A percentile compares a stretch with the other conserved stretches of the same genome.
Evolutionary conservation across 768 basidiomycete genomes (phyloP).

Genomic region (Boletus sp.): DNA sequence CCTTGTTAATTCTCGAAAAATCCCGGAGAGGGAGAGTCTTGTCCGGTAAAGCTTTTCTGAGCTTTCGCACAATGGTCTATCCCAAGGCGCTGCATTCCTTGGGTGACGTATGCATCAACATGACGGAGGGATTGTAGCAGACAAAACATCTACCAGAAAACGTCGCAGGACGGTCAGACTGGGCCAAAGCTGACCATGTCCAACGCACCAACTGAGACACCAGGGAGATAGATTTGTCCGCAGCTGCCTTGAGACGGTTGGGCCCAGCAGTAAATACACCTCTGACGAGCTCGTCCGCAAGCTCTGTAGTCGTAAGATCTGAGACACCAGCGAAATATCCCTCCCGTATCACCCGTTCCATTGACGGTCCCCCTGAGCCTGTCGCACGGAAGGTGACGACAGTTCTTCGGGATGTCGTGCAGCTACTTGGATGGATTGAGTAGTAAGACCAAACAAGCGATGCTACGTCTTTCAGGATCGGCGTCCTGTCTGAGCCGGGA

Average conservation of each 20-base stretch:
- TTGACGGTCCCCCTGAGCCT: conserved; percentile 28
- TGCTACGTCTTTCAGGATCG: neutral
- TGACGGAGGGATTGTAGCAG: conserved; percentile 28
- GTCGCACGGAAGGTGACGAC: conserved; percentile 28
- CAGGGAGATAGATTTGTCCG: conserved; percentile 20
- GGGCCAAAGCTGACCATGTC: conserved; percentile 36
- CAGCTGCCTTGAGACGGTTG: conserved; percentile 26
- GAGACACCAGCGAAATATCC: conserved; percentile 25
- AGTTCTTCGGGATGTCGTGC: conserved; percentile 19
- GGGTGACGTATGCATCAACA: conserved; percentile 29
- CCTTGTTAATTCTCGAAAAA: conserved; percentile 24
- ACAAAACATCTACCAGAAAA: conserved; percentile 18
- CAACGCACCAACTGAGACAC: conserved; percentile 32
- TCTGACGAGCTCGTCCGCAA: conserved; percentile 32
- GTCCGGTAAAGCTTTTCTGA: conserved; percentile 10
- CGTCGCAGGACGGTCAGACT: conserved; percentile 13
- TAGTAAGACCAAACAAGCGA: conserved; percentile 30
- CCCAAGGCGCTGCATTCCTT: conserved; percentile 25
- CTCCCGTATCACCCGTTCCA: conserved; percentile 29
- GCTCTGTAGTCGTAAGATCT: conserved; percentile 33
- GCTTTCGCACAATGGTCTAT: conserved; percentile 18
- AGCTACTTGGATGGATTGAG: conserved; percentile 20
- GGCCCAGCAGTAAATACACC: conserved; percentile 28
- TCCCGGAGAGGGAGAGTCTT: conserved; percentile 26
- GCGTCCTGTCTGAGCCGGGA: neutral